A percentile compares a stretch with the other conserved stretches of the same genome.
Evolutionary conservation across 345 rosid species (phyloP).

Genomic region (Zanthoxylum bungeanum): DNA sequence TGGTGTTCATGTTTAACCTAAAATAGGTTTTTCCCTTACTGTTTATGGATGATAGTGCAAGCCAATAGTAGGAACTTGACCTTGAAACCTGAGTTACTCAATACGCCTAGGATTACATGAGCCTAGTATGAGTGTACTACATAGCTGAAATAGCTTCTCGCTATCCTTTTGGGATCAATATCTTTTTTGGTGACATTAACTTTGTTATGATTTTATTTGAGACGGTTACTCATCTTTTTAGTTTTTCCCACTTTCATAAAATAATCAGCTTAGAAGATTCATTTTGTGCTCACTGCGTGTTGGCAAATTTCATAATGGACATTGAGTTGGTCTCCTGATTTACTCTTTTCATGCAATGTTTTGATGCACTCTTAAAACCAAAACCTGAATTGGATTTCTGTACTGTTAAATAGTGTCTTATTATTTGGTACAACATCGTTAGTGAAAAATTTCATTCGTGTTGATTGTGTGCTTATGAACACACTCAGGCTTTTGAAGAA

Average conservation of each 20-base stretch:
- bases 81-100: not conserved
- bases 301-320: not conserved
- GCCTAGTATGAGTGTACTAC: not conserved
- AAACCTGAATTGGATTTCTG: not conserved
- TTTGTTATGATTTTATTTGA: no score
- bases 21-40: not conserved
- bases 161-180: not conserved
- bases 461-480: not conserved
- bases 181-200: no score
- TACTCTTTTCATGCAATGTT: no score
- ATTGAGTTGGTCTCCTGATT: no score
- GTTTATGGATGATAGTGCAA: not conserved
- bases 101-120: not conserved
- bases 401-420: not conserved
- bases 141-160: not conserved
- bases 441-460: not conserved
- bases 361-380: not conserved
- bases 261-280: not conserved
- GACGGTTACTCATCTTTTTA: not conserved
- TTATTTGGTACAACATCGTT: not conserved
- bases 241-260: not conserved
- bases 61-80: not conserved
- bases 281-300: no score
- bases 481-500: slow-evolving; percentile 80
- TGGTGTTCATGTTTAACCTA: no score